Base-by-base conservation (phyloP, 192 early-diverging fungal genomes). In the Rhizophagus prolifer region DNA sequence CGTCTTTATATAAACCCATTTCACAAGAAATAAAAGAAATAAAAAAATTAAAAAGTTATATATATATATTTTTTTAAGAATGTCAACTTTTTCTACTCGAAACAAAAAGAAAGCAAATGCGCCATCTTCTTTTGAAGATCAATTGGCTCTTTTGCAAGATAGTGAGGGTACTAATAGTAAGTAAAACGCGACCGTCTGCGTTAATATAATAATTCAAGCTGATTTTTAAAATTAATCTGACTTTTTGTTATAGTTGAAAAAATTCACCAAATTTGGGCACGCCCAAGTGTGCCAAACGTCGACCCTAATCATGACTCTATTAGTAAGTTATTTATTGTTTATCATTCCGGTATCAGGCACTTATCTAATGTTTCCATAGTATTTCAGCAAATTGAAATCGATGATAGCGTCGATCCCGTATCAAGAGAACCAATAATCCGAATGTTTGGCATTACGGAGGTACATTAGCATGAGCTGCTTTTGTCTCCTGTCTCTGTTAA, bases 321-420 rank as follows among this genome's bases (percentile, higher is more conserved):
- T 28, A 66, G 86, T 87, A 81, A 60, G 70, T 46, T 54, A 8
- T 3, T 34, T 21, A 12, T 10, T 2, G 16, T 19, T 25, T 28
- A 46, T 31, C 1, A 19, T 58, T n/a, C 19, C 19, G 4, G 12
- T 4, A 54, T 1, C 16, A 23, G 26, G 1, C 10, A 12, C 28
- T 13, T 54, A n/a, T 47, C 4, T 0, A 1, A 26, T 72, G 2
- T 64, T n/a, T 10, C 78, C 5, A 38, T 88, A 88, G 93, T 96
- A 1, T 99, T 99, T 75, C 96, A 98, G 81, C 97, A 99, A 79
- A 92, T 99, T 82, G 97, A 99, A 75, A 86, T 94, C 41, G 96
- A 97, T 77, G 96, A 99, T 46, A 87, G 91, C 81, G 87, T 88
- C 66, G 86, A 90, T 58, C 30, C 30, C 4, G 50, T 47, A 26